Conservation (phyloP, 2,329 filamentous ascomycete genomes). For the Colletotrichum tofieldiae region DNA sequence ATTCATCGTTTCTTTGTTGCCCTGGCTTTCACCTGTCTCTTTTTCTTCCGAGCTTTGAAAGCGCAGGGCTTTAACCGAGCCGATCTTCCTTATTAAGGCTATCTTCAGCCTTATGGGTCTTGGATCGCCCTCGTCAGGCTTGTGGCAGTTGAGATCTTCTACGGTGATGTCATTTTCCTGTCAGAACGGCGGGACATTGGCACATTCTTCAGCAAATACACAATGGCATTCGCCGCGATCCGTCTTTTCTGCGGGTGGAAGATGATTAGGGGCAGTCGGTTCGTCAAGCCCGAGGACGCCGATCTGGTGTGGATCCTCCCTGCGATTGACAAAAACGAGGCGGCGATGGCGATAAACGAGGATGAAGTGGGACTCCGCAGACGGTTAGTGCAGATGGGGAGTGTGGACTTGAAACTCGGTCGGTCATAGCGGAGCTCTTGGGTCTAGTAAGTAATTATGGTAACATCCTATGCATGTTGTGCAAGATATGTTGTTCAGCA, state of each 20-base stretch:
- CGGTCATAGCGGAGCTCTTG: conserved; percentile 10
- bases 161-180: conserved; percentile 75
- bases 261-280: conserved; percentile 70
- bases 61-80: conserved; percentile 66
- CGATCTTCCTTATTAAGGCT: conserved; percentile 76
- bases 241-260: conserved; percentile 71
- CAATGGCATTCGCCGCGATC: conserved; percentile 74
- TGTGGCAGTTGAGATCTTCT: conserved; percentile 69
- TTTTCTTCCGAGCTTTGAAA: conserved; percentile 72
- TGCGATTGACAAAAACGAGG: conserved; percentile 72
- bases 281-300: conserved; percentile 67
- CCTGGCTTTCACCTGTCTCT: conserved; percentile 51
- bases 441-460: neutral
- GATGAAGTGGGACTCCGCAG: conserved; percentile 7
- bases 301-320: conserved; percentile 74
- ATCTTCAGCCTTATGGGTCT: conserved; percentile 76
- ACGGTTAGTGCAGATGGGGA: neutral
- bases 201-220: conserved; percentile 75
- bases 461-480: neutral
- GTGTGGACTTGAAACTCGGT: neutral
- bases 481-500: neutral
- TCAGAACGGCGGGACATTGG: conserved; percentile 61
- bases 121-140: conserved; percentile 71
- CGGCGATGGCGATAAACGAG: conserved; percentile 1
- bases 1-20: too few relatives aligned